These are phyloP conservation scores for Phalaenopsis aphrodite DNA, from an alignment of 106 monocot genomes.

Conservation along the genomic window DNA sequence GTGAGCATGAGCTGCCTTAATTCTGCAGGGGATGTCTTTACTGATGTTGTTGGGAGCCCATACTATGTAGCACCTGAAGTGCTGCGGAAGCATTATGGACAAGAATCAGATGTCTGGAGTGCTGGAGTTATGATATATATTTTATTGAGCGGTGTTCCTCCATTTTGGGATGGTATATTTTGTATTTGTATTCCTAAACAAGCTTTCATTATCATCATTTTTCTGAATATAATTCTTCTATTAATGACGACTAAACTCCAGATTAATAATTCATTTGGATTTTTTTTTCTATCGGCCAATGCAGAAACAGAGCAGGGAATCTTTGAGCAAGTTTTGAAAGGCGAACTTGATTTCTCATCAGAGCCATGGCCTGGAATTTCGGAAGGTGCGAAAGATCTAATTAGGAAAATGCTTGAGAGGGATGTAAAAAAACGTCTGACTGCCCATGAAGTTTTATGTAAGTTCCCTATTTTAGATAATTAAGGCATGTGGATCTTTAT, in stretches of 20 bases:
- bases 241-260: not conserved
- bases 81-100: conserved; percentile 40
- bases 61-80: conserved; percentile 67
- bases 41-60: conserved; percentile 55
- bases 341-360: conserved; percentile 45
- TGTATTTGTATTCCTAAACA: not conserved
- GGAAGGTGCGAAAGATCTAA: conserved; percentile 47
- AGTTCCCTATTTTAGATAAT: conserved; percentile 1
- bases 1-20: not conserved
- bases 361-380: conserved; percentile 57
- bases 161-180: conserved; percentile 49
- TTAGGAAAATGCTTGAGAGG: conserved; percentile 51
- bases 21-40: conserved; percentile 35
- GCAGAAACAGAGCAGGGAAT: conserved; percentile 53
- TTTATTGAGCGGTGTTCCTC: conserved; percentile 50
- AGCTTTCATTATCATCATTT: not conserved
- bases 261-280: not conserved
- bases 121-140: conserved; percentile 63
- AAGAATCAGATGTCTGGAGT: conserved; percentile 58
- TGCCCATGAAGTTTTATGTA: conserved; percentile 59
- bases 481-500: not conserved
- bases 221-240: not conserved
- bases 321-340: conserved; percentile 54
- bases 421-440: conserved; percentile 40
- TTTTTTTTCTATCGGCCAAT: not conserved